Evolutionary conservation across 1,284 basidiomycete genomes (phyloP), one percentile per base, ranked within the genome.

Genomic region (Ustilago loliicola): DNA sequence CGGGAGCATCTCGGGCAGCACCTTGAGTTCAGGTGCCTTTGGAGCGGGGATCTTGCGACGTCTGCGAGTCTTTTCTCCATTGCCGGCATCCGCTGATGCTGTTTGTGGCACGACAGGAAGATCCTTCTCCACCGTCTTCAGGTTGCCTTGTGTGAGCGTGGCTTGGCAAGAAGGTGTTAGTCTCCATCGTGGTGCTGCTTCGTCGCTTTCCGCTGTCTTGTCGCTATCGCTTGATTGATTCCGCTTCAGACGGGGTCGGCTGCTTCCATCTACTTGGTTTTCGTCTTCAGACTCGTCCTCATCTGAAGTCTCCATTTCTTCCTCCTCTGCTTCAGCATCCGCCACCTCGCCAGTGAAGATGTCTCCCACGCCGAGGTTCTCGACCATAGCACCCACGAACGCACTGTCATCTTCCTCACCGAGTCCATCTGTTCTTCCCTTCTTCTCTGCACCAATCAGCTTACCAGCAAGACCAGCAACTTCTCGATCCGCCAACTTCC

Each of bases 11-110:
- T 83, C 82, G 5, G 82, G 82, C 17, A 84, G 90, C 77, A 92
- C 90, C 66, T 89, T 88, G 59, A 98, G 88, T 67, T 93, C 91
- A 1, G 96, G 96, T 56, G 92, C 91, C 75, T 91, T 90, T 47
- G 93, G 87, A 2, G 87, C 83, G 48, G 89, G 85, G 1, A 88
- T 86, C 50, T 87, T 87, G 85, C 88, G 89, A 71, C 87, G 85
- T 82, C 87, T 83, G 83, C 86, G 87, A 30, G 13, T 50, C 63
- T 61, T 74, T 19, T 52, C 71, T 10, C 27, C 53, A 15, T 34
- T 29, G 53, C 15, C 54, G 23, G 2, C 61, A 17, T 54, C 36
- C 5, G 56, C 32, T 11, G 38, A 45, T 27, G 55, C 66, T 21
- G 19, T 69, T 1, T 21, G 54, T 1, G 82, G 80, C 10, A 80